Evolutionary conservation across 768 basidiomycete genomes (phyloP), one percentile per base, ranked within the genome.

Genomic region (Asterophora parasitica): DNA sequence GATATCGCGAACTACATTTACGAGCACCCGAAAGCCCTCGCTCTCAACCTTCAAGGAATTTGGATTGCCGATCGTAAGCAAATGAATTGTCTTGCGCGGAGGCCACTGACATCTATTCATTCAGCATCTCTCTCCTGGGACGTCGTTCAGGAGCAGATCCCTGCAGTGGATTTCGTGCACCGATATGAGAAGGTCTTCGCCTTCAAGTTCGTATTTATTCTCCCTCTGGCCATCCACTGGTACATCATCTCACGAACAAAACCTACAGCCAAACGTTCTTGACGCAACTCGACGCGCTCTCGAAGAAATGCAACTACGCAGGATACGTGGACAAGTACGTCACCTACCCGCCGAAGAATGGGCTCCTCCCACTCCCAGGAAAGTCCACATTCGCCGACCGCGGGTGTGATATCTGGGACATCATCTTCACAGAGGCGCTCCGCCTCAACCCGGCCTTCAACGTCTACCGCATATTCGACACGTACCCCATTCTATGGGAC

Each of bases 1-100:
- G 86, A 88, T 58, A 82, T 86, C 48, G 86, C 88, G 1, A 80
- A 88, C 65, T 83, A 73, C 58, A 85, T 90, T 38, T 86, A 81
- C 55, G 73, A 76, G 28, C 68, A 87, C 37, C 76, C 82, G 1
- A 59, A 52, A 0, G 59, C 63, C 0, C 62, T 88, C 7, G 75
- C 79, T 35, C 69, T 89, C 15, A 65, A 73, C 26, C 70, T 88
- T 19, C 79, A 81, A 56, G 87, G 86, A 3, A 78, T 83, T 35
- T 88, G 85, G 82, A 77, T 87, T 19, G 69, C 73, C 20, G 85
- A 88, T 65, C 83, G 86, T 86, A 56, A 62, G 82, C 55, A 26
- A 10, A 46, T 11, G 23, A 44, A 19, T 1, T 7, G 1, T 10
- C 7, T 12, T 23, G 30, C 38, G 20, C 32, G 3, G 30, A 3